Evolutionary conservation across 805 yeast genomes (phyloP).

Genomic region (Wickerhamiella occidentalis): DNA sequence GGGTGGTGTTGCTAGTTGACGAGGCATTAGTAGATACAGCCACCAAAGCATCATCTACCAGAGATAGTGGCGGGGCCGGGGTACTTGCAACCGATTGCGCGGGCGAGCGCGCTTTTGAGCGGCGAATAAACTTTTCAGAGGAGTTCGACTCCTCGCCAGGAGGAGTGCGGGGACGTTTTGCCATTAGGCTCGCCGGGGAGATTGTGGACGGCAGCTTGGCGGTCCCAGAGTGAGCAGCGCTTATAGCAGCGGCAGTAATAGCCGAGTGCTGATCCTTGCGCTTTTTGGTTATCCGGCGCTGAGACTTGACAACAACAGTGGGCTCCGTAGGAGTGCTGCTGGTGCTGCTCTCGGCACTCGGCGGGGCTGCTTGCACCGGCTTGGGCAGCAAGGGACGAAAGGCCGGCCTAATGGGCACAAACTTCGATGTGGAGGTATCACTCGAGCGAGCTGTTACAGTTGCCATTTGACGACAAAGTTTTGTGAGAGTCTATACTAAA

Average conservation of each 20-base stretch:
- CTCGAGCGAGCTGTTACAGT: conserved; percentile 8
- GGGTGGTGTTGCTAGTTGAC: background rate
- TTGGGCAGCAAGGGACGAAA: conserved; percentile 29
- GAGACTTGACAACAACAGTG: conserved; percentile 12
- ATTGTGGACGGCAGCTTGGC: conserved; percentile 12
- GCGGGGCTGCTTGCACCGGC: conserved; percentile 17
- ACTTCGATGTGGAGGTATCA: conserved; percentile 12
- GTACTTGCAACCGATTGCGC: background rate
- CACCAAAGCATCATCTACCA: background rate
- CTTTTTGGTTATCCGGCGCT: conserved; percentile 11
- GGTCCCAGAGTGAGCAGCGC: background rate
- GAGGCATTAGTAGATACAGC: background rate
- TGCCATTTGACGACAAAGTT: background rate
- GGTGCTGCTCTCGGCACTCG: no score
- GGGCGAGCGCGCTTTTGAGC: background rate
- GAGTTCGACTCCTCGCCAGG: background rate
- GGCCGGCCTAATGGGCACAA: conserved; percentile 28
- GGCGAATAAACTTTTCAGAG: background rate
- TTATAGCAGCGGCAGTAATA: conserved; percentile 5
- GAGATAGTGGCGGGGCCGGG: background rate
- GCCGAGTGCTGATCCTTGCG: conserved; percentile 9
- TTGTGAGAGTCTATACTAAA: background rate
- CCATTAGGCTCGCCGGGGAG: conserved; percentile 14
- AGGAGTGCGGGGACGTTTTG: conserved; percentile 12
- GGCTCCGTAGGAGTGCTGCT: conserved; percentile 9